A percentile compares a stretch with the other conserved stretches of the same genome.
These are phyloP conservation scores for Santalum album DNA, from an alignment of 164 flowering plant species.

Conservation along the genomic window DNA sequence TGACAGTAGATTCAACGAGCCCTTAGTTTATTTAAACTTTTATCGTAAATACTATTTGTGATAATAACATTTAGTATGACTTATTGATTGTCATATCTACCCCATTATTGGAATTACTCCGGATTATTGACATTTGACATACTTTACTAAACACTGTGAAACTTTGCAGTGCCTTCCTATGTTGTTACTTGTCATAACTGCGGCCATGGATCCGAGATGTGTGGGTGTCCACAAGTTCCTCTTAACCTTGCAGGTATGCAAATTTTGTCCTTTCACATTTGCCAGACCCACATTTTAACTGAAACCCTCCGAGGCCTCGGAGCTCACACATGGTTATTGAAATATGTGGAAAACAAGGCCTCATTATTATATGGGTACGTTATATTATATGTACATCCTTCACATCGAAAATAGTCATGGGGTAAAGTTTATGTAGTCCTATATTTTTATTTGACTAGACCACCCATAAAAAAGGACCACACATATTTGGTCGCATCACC, in stretches of 20 bases:
- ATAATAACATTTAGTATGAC: not conserved
- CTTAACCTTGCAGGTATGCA: constrained; percentile 60
- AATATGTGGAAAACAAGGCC: too few species aligned
- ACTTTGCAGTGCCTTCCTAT: constrained; percentile 77
- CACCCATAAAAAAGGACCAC: too few species aligned
- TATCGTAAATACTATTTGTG: not conserved
- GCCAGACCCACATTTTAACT: too few species aligned
- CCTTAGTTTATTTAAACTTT: not conserved
- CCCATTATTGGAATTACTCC: not conserved
- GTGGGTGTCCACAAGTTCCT: constrained; percentile 92
- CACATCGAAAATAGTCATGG: too few species aligned
- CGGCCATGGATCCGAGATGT: constrained; percentile 90
- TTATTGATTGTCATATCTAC: not conserved
- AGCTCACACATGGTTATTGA: not conserved
- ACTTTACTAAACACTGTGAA: not conserved
- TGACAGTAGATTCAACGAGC: not conserved
- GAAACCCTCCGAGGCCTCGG: not conserved
- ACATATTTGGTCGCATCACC: too few species aligned
- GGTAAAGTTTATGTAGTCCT: too few species aligned
- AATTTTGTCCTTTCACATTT: not conserved
- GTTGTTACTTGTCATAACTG: constrained; percentile 75
- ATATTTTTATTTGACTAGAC: too few species aligned
- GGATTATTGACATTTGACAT: constrained; percentile 3
- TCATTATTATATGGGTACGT: too few species aligned
- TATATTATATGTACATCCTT: too few species aligned